Conservation (phyloP, 2,329 filamentous ascomycete species). For the Ophioceras dolichostomum region DNA sequence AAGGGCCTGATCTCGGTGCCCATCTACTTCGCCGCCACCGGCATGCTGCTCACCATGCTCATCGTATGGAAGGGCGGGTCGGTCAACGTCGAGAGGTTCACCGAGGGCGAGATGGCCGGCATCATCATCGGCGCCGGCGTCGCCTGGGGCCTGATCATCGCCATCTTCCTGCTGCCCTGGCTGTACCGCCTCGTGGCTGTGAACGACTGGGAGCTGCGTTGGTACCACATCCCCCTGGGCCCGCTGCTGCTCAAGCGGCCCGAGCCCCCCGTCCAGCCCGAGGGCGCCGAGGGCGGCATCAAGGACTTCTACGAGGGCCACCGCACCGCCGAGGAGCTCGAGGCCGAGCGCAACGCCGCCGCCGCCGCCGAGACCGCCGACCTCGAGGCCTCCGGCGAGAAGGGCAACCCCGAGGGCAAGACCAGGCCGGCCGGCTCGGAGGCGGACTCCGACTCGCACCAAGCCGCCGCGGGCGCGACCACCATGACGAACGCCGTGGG, state of each 20-base stretch:
- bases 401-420: neutral
- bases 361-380: conserved; percentile 10
- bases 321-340: conserved; percentile 39
- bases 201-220: conserved; percentile 47
- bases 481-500: no score
- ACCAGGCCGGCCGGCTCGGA: neutral
- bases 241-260: conserved; percentile 36
- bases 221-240: conserved; percentile 40
- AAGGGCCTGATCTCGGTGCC: conserved; percentile 40
- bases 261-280: conserved; percentile 27
- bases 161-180: conserved; percentile 45
- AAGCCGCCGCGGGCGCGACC: conserved; percentile 10
- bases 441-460: conserved; percentile 9
- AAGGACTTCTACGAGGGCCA: conserved; percentile 46
- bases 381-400: conserved; percentile 8
- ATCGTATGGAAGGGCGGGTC: conserved; percentile 43
- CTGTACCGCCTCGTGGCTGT: conserved; percentile 44
- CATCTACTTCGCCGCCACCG: conserved; percentile 44
- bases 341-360: conserved; percentile 21
- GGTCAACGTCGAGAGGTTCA: conserved; percentile 30
- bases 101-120: conserved; percentile 33
- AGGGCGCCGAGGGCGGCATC: conserved; percentile 25
- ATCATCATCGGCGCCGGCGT: conserved; percentile 40
- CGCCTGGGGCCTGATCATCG: conserved; percentile 34
- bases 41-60: conserved; percentile 43